These are phyloP conservation scores for Cucumis sativus DNA, from an alignment of 306 rosid species.

Conservation along the genomic window Cucumber_9930_V3 NC_026660.2:20284501-20285000, in stretches of 20 bases:
- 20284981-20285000: too few species aligned
- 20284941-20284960: too few species aligned
- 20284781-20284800: too few species aligned
- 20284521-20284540: constrained; percentile 6
- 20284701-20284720: too few species aligned
- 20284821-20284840: neutral
- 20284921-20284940: neutral
- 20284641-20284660: neutral
- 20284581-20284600: constrained; percentile 6
- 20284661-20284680: too few species aligned
- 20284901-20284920: neutral
- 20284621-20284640: too few species aligned
- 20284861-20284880: neutral
- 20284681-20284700: too few species aligned
- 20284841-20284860: neutral
- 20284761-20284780: too few species aligned
- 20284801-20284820: neutral
- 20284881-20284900: neutral
- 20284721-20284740: neutral
- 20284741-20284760: too few species aligned
- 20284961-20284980: too few species aligned
- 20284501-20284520: neutral
- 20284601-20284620: neutral
- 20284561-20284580: constrained; percentile 35
- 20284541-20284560: constrained; percentile 24